These are phyloP conservation scores for Lagenaria siceraria DNA, from an alignment of 306 rosid genomes.

Conservation along the genomic window DNA sequence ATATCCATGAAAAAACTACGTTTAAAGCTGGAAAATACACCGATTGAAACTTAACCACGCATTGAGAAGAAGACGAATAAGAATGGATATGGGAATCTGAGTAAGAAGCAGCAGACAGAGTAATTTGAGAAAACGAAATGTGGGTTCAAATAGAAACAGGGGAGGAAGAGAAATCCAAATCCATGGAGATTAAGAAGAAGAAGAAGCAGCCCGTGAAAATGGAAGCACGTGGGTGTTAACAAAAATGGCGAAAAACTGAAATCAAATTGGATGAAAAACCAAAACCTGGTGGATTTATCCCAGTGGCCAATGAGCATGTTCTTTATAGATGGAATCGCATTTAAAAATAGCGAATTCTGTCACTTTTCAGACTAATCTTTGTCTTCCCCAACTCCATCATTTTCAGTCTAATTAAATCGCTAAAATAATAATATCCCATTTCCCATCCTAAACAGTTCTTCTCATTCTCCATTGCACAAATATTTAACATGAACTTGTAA, in stretches of 20 bases:
- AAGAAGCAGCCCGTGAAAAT: slow-evolving; percentile 24
- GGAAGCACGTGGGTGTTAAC: neutral
- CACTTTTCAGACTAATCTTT: neutral
- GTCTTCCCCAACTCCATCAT: neutral
- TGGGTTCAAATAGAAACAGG: neutral
- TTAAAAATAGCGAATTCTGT: neutral
- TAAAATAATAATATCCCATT: neutral
- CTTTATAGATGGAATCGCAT: neutral
- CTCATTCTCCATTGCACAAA: neutral
- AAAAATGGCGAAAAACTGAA: neutral
- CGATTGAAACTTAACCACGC: neutral
- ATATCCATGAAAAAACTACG: slow-evolving; percentile 16
- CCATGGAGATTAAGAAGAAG: neutral
- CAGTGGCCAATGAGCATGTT: neutral
- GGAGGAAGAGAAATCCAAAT: neutral
- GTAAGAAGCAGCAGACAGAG: neutral
- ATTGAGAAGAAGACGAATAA: neutral
- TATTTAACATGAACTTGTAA: neutral
- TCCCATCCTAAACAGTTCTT: neutral
- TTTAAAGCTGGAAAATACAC: neutral
- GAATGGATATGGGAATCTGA: neutral
- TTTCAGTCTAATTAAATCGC: neutral
- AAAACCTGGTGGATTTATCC: neutral
- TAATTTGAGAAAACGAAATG: neutral
- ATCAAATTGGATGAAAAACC: neutral